Conservation (phyloP, 371 early-diverging fungal genomes). For the Mucor indicus region DNA sequence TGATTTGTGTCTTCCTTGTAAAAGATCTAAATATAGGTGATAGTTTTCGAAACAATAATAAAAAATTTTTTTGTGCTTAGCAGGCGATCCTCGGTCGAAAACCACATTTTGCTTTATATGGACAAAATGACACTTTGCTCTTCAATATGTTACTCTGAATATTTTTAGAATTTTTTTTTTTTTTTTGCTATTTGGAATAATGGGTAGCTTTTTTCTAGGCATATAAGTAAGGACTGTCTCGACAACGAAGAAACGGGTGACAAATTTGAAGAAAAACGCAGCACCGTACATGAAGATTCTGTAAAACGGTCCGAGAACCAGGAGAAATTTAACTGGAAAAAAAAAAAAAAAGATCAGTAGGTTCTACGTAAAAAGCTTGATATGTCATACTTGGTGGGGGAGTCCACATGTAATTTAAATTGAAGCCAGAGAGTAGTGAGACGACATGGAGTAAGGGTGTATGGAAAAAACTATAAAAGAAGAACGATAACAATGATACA, state of each 20-base stretch:
- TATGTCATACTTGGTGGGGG: slow-evolving; percentile 53
- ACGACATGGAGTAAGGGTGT: slow-evolving; percentile 48
- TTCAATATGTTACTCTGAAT: no score
- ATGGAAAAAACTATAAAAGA: slow-evolving; percentile 56
- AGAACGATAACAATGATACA: slow-evolving; percentile 54
- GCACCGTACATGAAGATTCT: slow-evolving; percentile 36
- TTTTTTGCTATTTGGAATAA: neutral
- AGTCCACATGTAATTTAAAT: slow-evolving; percentile 59
- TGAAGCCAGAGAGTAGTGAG: slow-evolving; percentile 52
- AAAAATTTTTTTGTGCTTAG: no score
- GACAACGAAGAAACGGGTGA: slow-evolving; percentile 27
- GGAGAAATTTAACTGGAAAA: slow-evolving; percentile 32
- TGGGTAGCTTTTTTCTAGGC: slow-evolving; percentile 12
- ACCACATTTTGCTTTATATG: no score
- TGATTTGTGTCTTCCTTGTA: no score
- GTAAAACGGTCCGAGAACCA: slow-evolving; percentile 38
- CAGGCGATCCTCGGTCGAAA: no score
- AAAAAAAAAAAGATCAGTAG: neutral
- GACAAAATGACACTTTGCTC: no score
- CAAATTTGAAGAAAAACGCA: slow-evolving; percentile 26
- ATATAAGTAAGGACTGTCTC: slow-evolving; percentile 13
- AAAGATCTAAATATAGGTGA: no score
- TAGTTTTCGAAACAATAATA: no score
- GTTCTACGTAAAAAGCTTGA: no score
- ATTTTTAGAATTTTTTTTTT: slow-evolving; percentile 1